Conservation (phyloP, 163 green algal species). For the Trebouxiophyceae sp. region DNA sequence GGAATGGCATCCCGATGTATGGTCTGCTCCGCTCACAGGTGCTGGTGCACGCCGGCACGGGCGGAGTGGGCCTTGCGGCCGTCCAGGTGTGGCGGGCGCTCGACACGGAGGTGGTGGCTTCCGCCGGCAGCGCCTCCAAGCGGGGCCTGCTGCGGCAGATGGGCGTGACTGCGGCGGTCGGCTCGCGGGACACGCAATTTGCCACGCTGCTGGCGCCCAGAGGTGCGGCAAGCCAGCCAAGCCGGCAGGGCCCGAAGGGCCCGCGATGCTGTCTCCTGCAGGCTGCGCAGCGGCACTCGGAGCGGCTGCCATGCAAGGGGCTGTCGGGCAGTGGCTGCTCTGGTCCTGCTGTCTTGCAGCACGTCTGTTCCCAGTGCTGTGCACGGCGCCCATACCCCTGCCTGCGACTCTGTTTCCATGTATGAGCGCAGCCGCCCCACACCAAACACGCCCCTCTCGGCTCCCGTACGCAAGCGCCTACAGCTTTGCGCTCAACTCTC, state of each 20-base stretch:
- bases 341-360: too few relatives aligned
- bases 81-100: slow-evolving; percentile 33
- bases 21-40: background rate
- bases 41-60: slow-evolving; percentile 13
- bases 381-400: too few relatives aligned
- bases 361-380: too few relatives aligned
- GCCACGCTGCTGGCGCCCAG: slow-evolving; percentile 26
- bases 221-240: too few relatives aligned
- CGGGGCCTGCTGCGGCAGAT: slow-evolving; percentile 31
- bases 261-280: too few relatives aligned
- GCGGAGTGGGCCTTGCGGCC: slow-evolving; percentile 54
- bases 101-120: slow-evolving; percentile 38
- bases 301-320: too few relatives aligned
- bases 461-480: slow-evolving; percentile 21
- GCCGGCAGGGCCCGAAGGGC: too few relatives aligned
- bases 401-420: too few relatives aligned
- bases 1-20: background rate
- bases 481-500: slow-evolving; percentile 68
- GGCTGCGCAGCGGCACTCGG: too few relatives aligned
- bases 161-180: slow-evolving; percentile 19
- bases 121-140: slow-evolving; percentile 66
- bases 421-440: too few relatives aligned
- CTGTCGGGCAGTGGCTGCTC: too few relatives aligned
- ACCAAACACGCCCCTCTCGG: too few relatives aligned
- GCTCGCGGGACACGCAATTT: slow-evolving; percentile 58